Percentiles rank a stretch among this genome's conserved stretches.
These are phyloP conservation scores for Daldinia vernicosa DNA, from an alignment of 495 filamentous ascomycete species.

Conservation along the genomic window DNA sequence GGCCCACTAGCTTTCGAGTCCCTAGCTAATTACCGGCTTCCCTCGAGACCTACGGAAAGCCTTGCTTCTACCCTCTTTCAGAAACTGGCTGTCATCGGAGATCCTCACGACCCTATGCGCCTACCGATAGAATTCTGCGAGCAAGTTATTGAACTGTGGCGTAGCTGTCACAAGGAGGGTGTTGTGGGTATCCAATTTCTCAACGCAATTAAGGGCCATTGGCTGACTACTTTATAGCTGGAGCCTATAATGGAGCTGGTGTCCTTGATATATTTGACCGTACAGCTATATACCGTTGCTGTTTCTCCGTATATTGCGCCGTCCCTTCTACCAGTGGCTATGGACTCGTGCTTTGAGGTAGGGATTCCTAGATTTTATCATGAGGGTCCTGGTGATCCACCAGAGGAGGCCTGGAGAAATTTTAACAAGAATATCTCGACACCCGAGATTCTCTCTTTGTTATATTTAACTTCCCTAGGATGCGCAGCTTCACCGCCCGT, in stretches of 20 bases:
- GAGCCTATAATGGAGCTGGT: conserved; percentile 56
- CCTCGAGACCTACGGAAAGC: conserved; percentile 50
- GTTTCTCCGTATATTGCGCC: conserved; percentile 56
- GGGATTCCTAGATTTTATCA: conserved; percentile 45
- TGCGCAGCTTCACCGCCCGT: conserved; percentile 45
- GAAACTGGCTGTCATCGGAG: conserved; percentile 51
- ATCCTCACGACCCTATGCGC: conserved; percentile 47
- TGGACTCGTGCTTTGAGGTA: conserved; percentile 47
- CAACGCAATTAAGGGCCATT: neutral
- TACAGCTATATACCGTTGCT: conserved; percentile 51
- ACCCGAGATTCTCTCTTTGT: conserved; percentile 50
- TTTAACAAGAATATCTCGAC: conserved; percentile 50
- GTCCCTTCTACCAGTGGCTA: conserved; percentile 54
- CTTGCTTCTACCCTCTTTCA: conserved; percentile 57
- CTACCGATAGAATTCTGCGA: conserved; percentile 56
- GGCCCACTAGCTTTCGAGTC: conserved; percentile 54
- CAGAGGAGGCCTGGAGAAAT: conserved; percentile 31
- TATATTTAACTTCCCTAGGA: conserved; percentile 53
- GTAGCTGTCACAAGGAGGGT: conserved; percentile 51
- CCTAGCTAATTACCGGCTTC: conserved; percentile 53
- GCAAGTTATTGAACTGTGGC: conserved; percentile 56
- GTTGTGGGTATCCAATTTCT: conserved; percentile 26
- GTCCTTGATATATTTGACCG: conserved; percentile 48
- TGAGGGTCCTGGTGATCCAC: conserved; percentile 38
- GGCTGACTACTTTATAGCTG: conserved; percentile 43